Base-by-base conservation (phyloP, 805 yeast genomes). In the Pichia kluyveri region DNA sequence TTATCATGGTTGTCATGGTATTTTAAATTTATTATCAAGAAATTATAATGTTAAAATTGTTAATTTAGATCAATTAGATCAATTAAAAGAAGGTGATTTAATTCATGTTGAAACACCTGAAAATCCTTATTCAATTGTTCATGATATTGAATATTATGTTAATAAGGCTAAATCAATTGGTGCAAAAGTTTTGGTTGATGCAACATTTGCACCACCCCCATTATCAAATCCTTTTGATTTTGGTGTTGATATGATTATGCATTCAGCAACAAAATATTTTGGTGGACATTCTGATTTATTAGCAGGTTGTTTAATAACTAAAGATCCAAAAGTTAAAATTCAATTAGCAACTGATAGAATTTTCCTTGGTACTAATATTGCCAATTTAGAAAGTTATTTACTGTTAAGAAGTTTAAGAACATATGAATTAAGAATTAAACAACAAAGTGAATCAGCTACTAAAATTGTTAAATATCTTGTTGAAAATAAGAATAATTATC, bases 141-240 rank as follows among this genome's bases (percentile, higher is more conserved):
- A 71, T 54, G 87, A 86, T 61, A 76, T 90, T 48, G 63, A 67
- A 39, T 63, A 74, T 43, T 83, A 76, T 58, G 90, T 87, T 4
- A 70, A 77, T 2, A 73, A 72, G 51, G 96, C 96, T 1, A 96
- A 87, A 60, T 68, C 72, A 2, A 77, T 78, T 47, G 96, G 96
- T 18, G 96, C 95, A 0, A 57, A 70, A 26, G 66, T 90, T 14
- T 59, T 80, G 27, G 80, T 86, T 15, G 98, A 90, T 65, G 75
- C 96, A 7, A 91, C 97, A 0, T 86, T 91, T 66, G 97, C 96
- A 10, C 96, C 97, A 19, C 95, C 95, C 14, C 96, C 96, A 17
- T 67, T 89, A 49, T 84, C 80, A 56, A 77, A 87, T 51, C 91
- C 95, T 6, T 87, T 88, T 67, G 72, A 73, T 38, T 83, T 77